Conservation (phyloP, 768 basidiomycete species). For the Xerocomellus dryophilus region DNA sequence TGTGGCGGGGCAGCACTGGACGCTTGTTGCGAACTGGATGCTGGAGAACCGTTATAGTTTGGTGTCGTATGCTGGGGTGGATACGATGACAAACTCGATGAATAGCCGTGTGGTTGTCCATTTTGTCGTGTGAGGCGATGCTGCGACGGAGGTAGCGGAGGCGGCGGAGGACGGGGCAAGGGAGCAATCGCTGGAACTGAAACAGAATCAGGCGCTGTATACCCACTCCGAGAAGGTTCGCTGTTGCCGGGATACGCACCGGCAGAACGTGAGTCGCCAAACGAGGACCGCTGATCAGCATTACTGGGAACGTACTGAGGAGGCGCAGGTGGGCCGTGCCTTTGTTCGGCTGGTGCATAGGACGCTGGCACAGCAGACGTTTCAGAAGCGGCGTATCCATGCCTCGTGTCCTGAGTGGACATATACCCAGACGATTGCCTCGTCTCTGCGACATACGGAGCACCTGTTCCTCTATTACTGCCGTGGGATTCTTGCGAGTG, state of each 20-base stretch:
- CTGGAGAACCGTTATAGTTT: slow-evolving; percentile 16
- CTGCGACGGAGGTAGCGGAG: slow-evolving; percentile 11
- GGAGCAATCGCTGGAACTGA: slow-evolving; percentile 14
- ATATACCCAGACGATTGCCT: slow-evolving; percentile 21
- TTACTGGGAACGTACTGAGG: slow-evolving; percentile 18
- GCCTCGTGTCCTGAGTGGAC: slow-evolving; percentile 21
- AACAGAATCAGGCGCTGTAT: slow-evolving; percentile 15
- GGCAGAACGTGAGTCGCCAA: slow-evolving; percentile 23
- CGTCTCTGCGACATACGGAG: slow-evolving; percentile 17
- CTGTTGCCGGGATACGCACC: slow-evolving; percentile 13
- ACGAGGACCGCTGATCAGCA: slow-evolving; percentile 17
- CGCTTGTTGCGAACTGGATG: slow-evolving; percentile 17
- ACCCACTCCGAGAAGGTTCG: slow-evolving; percentile 15
- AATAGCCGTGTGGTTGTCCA: slow-evolving; percentile 17
- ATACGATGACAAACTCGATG: slow-evolving; percentile 18
- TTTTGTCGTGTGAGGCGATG: slow-evolving; percentile 21
- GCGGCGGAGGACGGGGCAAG: slow-evolving; percentile 16
- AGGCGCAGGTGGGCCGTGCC: slow-evolving; percentile 12
- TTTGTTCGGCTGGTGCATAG: slow-evolving; percentile 21
- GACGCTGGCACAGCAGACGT: slow-evolving; percentile 8
- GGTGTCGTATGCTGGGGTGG: slow-evolving; percentile 11
- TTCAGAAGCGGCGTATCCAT: slow-evolving; percentile 20
- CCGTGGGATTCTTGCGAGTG: slow-evolving; percentile 21
- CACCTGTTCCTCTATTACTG: slow-evolving; percentile 2
- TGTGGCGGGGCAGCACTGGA: slow-evolving; percentile 7